phyloP scores from a whole-genome alignment of 371 early-diverging fungal genomes.

The Lichtheimia ornata region DNA sequence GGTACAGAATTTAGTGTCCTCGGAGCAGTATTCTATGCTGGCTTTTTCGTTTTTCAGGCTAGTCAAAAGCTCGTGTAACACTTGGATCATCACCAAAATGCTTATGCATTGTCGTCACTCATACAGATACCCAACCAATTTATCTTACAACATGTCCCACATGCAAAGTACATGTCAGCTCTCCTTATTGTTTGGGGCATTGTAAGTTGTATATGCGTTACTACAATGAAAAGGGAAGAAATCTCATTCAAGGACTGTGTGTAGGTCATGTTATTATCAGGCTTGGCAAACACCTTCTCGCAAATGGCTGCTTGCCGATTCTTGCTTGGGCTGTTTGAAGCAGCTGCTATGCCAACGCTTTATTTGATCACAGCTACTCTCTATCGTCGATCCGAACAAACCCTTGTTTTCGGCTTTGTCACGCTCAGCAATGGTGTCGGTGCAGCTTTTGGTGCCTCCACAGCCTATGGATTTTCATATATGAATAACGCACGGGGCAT shows the following conservation, averaged over 20 bases:
- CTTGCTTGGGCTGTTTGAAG: constrained; percentile 36
- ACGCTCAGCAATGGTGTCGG: constrained; percentile 16
- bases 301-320: constrained; percentile 29
- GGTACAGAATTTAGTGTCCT: constrained; percentile 26
- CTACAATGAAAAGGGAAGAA: background rate
- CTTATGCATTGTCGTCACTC: background rate
- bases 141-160: constrained; percentile 33
- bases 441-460: constrained; percentile 26
- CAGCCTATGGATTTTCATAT: constrained; percentile 25
- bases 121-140: constrained; percentile 26
- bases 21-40: constrained; percentile 40
- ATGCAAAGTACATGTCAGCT: constrained; percentile 25
- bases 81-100: no score
- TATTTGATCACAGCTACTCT: constrained; percentile 26
- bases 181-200: constrained; percentile 36
- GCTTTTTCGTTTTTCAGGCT: constrained; percentile 38
- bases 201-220: constrained; percentile 13
- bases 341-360: constrained; percentile 28
- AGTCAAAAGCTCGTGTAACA: no score
- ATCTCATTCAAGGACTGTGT: background rate
- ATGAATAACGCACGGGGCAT: constrained; percentile 15
- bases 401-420: constrained; percentile 24
- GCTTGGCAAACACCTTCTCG: constrained; percentile 20
- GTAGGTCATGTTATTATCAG: constrained; percentile 4
- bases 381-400: constrained; percentile 33